Percentiles rank a stretch among this genome's conserved stretches.
These are phyloP conservation scores for Colletotrichum higginsianum DNA, from an alignment of 2,329 filamentous ascomycete species.

Conservation along the genomic window DNA sequence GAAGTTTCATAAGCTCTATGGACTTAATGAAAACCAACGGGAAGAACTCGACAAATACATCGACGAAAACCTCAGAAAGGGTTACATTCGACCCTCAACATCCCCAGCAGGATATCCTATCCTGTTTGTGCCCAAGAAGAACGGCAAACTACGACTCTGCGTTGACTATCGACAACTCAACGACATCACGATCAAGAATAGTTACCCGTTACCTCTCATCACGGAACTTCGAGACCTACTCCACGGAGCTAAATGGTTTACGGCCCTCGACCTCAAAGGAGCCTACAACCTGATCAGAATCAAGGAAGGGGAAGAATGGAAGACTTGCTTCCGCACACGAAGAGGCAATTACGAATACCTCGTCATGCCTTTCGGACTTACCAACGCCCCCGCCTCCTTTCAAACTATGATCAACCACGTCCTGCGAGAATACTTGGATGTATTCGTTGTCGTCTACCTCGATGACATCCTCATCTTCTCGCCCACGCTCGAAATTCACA, in stretches of 20 bases:
- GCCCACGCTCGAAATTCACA: not conserved
- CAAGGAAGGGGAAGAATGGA: too few relatives aligned
- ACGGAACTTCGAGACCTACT: conserved; percentile 1
- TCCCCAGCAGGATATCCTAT: not conserved
- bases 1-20: too few relatives aligned
- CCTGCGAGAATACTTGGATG: not conserved
- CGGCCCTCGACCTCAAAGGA: not conserved
- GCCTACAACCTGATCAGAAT: too few relatives aligned
- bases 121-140: not conserved
- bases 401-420: not conserved
- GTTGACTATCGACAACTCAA: not conserved
- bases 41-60: too few relatives aligned
- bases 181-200: not conserved
- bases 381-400: not conserved
- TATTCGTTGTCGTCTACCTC: not conserved
- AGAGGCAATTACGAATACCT: not conserved
- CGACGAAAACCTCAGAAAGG: too few relatives aligned
- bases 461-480: not conserved
- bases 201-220: not conserved
- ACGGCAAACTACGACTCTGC: not conserved
- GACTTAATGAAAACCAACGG: too few relatives aligned
- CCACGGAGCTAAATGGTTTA: not conserved
- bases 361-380: not conserved
- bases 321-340: not conserved
- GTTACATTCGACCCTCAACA: not conserved